These are phyloP conservation scores for Anthoceros angustus DNA, from an alignment of 225 moss, liverwort and hornwort genomes.

Conservation along the genomic window DNA sequence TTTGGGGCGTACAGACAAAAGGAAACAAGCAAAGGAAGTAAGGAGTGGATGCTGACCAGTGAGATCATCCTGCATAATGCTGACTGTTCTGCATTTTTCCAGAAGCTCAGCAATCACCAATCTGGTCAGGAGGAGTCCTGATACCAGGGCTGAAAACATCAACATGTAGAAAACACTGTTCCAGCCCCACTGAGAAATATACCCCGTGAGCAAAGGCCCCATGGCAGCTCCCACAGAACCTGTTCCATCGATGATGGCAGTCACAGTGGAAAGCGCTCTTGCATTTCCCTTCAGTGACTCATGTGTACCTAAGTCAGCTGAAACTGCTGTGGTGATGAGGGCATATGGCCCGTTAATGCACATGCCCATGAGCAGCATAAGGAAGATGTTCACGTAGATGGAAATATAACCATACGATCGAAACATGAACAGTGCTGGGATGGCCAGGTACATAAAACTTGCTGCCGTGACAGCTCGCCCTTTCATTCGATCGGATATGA, in stretches of 20 bases:
- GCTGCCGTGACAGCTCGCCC: conserved; percentile 77
- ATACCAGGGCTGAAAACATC: conserved; percentile 63
- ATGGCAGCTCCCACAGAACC: conserved; percentile 88
- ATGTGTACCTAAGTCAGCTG: conserved; percentile 86
- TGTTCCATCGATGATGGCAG: conserved; percentile 88
- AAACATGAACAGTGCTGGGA: conserved; percentile 69
- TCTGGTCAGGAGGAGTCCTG: conserved; percentile 62
- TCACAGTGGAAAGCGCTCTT: conserved; percentile 68
- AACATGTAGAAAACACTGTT: conserved; percentile 65
- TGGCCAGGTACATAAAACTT: conserved; percentile 60
- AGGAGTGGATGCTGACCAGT: no score
- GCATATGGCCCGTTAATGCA: conserved; percentile 81
- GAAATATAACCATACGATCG: conserved; percentile 46
- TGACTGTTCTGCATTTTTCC: no score
- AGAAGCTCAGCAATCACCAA: conserved; percentile 51
- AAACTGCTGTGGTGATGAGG: conserved; percentile 92
- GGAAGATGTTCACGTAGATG: conserved; percentile 28
- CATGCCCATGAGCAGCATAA: conserved; percentile 60
- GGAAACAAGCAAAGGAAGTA: no score
- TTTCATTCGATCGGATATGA: conserved; percentile 57
- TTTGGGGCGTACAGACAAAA: no score
- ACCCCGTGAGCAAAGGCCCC: conserved; percentile 76
- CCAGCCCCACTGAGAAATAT: conserved; percentile 66
- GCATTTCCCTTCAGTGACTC: conserved; percentile 67
- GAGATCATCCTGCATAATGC: no score